phyloP scores from a whole-genome alignment of 2,329 filamentous ascomycete genomes.

The Lachnellula hyalina region DNA sequence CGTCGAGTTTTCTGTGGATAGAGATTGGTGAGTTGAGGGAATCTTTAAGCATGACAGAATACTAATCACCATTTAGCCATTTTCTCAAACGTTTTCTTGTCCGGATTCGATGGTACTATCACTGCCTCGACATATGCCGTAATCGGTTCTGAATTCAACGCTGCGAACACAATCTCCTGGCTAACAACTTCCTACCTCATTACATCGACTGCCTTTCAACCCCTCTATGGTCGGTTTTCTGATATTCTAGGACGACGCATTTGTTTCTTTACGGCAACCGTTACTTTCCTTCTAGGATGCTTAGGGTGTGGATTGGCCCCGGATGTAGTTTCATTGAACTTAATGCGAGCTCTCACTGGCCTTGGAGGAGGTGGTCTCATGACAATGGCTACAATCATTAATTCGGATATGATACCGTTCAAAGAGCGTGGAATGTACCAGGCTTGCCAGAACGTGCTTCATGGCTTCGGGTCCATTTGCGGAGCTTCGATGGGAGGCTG shows the following conservation, averaged over 20 bases:
- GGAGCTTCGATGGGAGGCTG: conserved; percentile 61
- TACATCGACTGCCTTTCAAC: conserved; percentile 67
- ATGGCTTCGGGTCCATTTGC: conserved; percentile 56
- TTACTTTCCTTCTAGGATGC: conserved; percentile 58
- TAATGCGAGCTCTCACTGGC: conserved; percentile 62
- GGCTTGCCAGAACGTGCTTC: conserved; percentile 54
- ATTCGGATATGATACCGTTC: conserved; percentile 60
- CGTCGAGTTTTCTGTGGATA: conserved; percentile 47
- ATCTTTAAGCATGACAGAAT: neutral
- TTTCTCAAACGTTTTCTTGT: conserved; percentile 60
- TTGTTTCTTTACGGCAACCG: conserved; percentile 59
- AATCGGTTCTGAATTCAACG: conserved; percentile 68
- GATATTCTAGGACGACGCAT: conserved; percentile 62
- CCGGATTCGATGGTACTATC: conserved; percentile 66
- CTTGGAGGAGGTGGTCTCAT: conserved; percentile 64
- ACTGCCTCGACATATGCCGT: conserved; percentile 70
- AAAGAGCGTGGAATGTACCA: conserved; percentile 53
- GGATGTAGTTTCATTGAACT: conserved; percentile 54
- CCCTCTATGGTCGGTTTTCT: conserved; percentile 64
- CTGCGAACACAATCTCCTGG: conserved; percentile 70
- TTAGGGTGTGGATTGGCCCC: conserved; percentile 58
- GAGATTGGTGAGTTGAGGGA: conserved; percentile 38
- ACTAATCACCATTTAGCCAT: conserved; percentile 39
- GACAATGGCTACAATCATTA: conserved; percentile 60
- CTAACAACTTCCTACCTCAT: conserved; percentile 68